Base-by-base conservation (phyloP, 306 rosid species). In the Crataegus laevigata region DNA sequence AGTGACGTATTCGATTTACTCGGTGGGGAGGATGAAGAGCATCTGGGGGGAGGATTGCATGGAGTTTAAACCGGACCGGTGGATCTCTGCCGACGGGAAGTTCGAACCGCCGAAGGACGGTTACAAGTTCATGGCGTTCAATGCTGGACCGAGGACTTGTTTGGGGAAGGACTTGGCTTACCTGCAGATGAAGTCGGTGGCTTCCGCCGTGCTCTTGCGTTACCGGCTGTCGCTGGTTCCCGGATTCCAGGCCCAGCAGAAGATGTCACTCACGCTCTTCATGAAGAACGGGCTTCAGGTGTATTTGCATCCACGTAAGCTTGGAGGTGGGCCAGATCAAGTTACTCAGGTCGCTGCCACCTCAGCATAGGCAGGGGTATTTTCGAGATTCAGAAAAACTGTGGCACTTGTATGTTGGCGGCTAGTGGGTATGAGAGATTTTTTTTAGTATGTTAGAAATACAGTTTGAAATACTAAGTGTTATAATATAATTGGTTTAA, bases 121-220 rank as follows among this genome's bases (percentile, higher is more conserved):
- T 1, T 94, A 84, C 34, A 87, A 80, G 74, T 94, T 94, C 25
- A 90, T 94, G 50, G 98, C 98, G 30, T 94, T 94, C 29, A 94
- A 94, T 28, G 98, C 85, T 6, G 98, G 98, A 68, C 98, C 98
- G 75, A 94, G 98, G 43, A 94, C 89, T 11, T 94, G 98, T 74
- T 80, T 94, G 76, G 98, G 98, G 1, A 94, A 94, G 86, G 96
- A 94, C 81, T 77, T 94, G 82, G 98, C 98, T 75, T 94, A 94
- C 80, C 80, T 94, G 51, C 98, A 94, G 74, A 94, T 94, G 98
- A 91, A 90, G 65, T 94, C 98, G 0, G 96, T 94, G 52, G 98
- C 91, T 1, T 85, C 97, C 0, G 98, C 98, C 26, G 93, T 94
- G 40, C 87, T 94, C 10, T 74, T 94, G 32, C 92, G 91, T 32